Percentiles rank a stretch among this genome's conserved stretches.
Evolutionary conservation across 106 monocot species (phyloP).

Genomic region (Gastrodia elata): DNA sequence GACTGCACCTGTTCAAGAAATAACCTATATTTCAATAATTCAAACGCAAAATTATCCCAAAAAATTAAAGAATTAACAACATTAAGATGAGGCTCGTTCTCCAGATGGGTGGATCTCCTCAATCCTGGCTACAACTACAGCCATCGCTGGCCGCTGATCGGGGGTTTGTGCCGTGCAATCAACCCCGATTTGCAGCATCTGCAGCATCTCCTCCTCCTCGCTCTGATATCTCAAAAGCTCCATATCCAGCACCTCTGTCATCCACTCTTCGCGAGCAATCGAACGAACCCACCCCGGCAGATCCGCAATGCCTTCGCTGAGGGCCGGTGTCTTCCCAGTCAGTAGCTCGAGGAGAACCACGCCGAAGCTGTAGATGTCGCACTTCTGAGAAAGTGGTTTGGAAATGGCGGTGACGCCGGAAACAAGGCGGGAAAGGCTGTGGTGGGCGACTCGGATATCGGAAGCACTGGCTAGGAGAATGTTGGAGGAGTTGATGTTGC

Average conservation of each 20-base stretch:
- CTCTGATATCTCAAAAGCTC: constrained; percentile 37
- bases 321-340: constrained; percentile 41
- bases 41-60: no score
- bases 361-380: constrained; percentile 66
- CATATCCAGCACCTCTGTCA: constrained; percentile 44
- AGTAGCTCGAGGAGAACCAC: constrained; percentile 55
- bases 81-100: no score
- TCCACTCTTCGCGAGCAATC: constrained; percentile 48
- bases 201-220: constrained; percentile 53
- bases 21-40: no score
- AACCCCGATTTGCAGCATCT: constrained; percentile 43
- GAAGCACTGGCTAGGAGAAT: constrained; percentile 34
- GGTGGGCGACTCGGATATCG: constrained; percentile 43
- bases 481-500: constrained; percentile 77
- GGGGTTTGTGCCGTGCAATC: constrained; percentile 39
- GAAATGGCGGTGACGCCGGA: constrained; percentile 34
- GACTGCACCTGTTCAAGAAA: no score
- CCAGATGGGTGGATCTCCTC: constrained; percentile 30
- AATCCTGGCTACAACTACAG: constrained; percentile 28
- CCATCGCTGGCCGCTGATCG: constrained; percentile 30
- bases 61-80: no score
- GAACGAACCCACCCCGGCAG: constrained; percentile 57
- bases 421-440: constrained; percentile 27
- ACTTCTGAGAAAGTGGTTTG: constrained; percentile 46
- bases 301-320: constrained; percentile 37